Evolutionary conservation across 495 filamentous ascomycete species (phyloP), one percentile per base, ranked within the genome.

Genomic region (Penicillium mononematosum): DNA sequence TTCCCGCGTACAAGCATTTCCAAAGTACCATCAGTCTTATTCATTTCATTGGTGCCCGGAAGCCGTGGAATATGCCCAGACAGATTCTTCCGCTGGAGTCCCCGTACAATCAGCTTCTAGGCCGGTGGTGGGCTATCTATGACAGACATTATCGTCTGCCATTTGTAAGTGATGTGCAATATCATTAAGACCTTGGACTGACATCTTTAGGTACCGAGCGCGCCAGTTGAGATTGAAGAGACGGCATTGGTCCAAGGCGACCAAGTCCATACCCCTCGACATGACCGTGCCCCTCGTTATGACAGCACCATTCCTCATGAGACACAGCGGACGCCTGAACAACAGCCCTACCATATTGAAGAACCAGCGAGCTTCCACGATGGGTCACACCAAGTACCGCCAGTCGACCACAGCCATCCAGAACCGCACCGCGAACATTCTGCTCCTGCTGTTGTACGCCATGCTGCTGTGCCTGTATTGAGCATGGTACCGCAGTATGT

Each of bases 1-100:
- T 93, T 44, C 94, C 94, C 16, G 94, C 94, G 45, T 98, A 96
- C 74, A 84, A 86, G 64, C 91, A 98, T 77, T 96, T 93, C 68
- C 87, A 92, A 71, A 87, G 88, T 42, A 85, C 82, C 58, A 93
- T 98, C 65, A 91, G 82, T 62, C 75, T 95, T 75, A 85, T 94
- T 38, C 94, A 98, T 75, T 98, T 96, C 70, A 98, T 98, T 68
- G 94, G 94, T 11, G 70, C 84, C 41, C 83, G 90, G 41, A 98
- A 98, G 73, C 95, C 94, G 3, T 98, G 94, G 94, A 79, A 78
- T 24, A 75, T 85, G 64, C 87, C 88, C 39, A 78, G 91, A 64
- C 73, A 83, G 50, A 71, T 79, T 41, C 79, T 73, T 25, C 82
- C 83, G 5, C 61, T 73, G 38, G 76, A 79, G n/a, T 79, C 79